Conservation (phyloP, 352 stramenopile genomes). For the Aphanomyces cochlioides region DNA sequence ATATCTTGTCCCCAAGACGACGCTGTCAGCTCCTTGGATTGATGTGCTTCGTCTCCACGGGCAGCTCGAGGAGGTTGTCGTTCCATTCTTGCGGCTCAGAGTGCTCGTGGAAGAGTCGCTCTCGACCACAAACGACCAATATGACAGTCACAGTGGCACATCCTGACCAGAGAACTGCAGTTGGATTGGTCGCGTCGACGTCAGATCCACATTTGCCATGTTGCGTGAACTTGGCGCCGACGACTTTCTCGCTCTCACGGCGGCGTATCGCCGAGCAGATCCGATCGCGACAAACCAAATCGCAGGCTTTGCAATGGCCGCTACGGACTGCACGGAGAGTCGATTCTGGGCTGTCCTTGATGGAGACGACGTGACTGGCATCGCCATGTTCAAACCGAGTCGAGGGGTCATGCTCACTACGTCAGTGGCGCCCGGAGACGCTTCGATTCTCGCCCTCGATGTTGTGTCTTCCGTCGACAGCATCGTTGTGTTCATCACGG, state of each 20-base stretch:
- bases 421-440: slow-evolving; percentile 7
- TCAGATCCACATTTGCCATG: not conserved
- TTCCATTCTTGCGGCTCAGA: not conserved
- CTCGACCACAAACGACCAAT: not conserved
- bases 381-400: not conserved
- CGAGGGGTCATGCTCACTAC: slow-evolving; percentile 20
- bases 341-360: not conserved
- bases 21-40: too few species aligned
- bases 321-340: not conserved
- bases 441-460: not conserved
- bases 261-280: not conserved
- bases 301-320: not conserved
- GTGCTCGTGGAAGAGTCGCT: not conserved
- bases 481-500: not conserved
- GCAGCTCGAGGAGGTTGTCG: not conserved
- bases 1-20: too few species aligned
- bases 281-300: not conserved
- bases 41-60: not conserved
- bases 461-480: not conserved
- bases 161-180: not conserved
- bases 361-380: not conserved
- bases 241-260: not conserved
- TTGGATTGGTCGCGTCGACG: not conserved
- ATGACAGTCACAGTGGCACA: not conserved
- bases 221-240: not conserved